Evolutionary conservation across 352 stramenopile species (phyloP), one percentile per base, ranked within the genome.

Genomic region (Phytophthora capsici): DNA sequence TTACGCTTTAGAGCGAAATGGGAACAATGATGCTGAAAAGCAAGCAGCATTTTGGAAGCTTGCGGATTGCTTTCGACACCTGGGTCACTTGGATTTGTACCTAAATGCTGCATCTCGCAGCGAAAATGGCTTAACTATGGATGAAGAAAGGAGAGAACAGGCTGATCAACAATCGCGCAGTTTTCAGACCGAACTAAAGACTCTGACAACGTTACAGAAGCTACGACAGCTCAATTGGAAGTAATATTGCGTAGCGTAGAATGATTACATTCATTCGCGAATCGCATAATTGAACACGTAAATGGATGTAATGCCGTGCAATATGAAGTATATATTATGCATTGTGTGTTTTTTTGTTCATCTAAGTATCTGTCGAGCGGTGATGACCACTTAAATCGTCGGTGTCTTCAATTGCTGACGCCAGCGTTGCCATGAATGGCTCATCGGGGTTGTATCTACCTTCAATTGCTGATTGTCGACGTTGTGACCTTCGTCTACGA

Each of bases 41-140:
- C 65, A 58, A 13, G 47, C 44, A 3, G 64, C 71, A 25, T 93
- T 82, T 82, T 81, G 80, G 69, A 64, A 47, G 17, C 69, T 93
- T n/a, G 75, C 75, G 3, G 82, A 93, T 57, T 59, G 73, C 6
- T 88, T 91, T 61, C 79, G 79, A 0, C 84, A 91, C 45, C 52
- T 93, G 17, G 80, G 80, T 0, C 65, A 77, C 16, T 14, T 89
- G 6, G 80, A 88, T 9, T 49, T 86, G 46, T 89, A 86, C 38
- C 50, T 89, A 0, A 72, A 80, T 19, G 80, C 72, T 10, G 69
- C 48, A 8, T 51, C 46, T 12, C 74, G 75, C 17, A 75, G 61
- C 17, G 55, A 66, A 25, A 19, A 44, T 25, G n/a, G 50, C 19
- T 25, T 37, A 62, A 26, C 10, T 10, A n/a, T 32, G 3, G 43